Conservation (phyloP, 2,329 filamentous ascomycete species). For the Clonostachys rhizophaga region DNA sequence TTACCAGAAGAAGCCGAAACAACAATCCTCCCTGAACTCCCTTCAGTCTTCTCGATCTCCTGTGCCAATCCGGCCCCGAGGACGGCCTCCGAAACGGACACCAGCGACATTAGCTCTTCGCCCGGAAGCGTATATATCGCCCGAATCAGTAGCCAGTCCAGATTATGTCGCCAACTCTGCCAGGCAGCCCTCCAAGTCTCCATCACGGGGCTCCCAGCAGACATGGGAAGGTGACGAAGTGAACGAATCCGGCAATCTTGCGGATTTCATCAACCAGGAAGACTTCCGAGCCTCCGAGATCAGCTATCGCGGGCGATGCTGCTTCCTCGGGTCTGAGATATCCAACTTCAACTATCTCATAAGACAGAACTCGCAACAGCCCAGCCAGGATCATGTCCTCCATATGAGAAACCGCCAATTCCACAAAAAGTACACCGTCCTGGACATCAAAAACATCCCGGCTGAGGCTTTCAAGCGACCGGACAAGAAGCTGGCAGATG, state of each 20-base stretch:
- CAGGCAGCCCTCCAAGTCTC: slow-evolving; percentile 4
- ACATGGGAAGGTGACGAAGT: slow-evolving; percentile 17
- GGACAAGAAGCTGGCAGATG: slow-evolving; percentile 38
- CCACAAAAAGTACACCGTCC: slow-evolving; percentile 30
- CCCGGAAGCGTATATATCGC: background rate
- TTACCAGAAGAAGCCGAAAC: slow-evolving; percentile 38
- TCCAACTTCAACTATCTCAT: slow-evolving; percentile 52
- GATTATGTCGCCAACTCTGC: too few species aligned
- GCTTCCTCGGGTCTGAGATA: slow-evolving; percentile 49
- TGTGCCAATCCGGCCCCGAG: slow-evolving; percentile 39
- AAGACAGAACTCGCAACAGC: slow-evolving; percentile 32
- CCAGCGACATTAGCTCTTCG: slow-evolving; percentile 13
- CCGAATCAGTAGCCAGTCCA: too few species aligned
- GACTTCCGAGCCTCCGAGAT: slow-evolving; percentile 38
- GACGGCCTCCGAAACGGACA: slow-evolving; percentile 17
- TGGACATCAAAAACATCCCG: slow-evolving; percentile 27
- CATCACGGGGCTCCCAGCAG: background rate
- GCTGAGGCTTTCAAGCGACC: slow-evolving; percentile 43
- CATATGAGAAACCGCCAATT: slow-evolving; percentile 26
- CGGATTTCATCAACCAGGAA: slow-evolving; percentile 44
- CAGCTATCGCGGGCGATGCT: slow-evolving; percentile 38
- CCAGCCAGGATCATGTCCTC: slow-evolving; percentile 14
- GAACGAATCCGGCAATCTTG: slow-evolving; percentile 38
- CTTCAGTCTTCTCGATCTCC: slow-evolving; percentile 5
- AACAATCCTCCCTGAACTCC: too few species aligned